These are phyloP conservation scores for Omphalea diandra DNA, from an alignment of 441 rosid species.

Conservation along the genomic window DNA sequence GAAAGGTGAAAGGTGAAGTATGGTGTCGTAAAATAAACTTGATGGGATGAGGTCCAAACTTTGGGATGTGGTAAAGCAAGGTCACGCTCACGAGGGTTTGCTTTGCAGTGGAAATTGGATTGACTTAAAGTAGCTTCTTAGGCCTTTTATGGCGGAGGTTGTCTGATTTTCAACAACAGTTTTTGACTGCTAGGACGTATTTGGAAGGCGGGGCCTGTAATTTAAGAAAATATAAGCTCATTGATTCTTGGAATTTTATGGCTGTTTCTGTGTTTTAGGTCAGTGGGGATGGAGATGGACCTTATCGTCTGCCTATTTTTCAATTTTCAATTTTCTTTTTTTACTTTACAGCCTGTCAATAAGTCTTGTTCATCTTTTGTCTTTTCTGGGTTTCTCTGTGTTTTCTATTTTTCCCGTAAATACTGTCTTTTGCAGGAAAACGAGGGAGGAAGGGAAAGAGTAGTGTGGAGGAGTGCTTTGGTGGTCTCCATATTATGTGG, in stretches of 20 bases:
- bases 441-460: too few relatives aligned
- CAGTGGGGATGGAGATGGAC: constrained; percentile 14
- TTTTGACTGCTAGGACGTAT: constrained; percentile 18
- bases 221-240: constrained; percentile 1
- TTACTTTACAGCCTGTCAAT: constrained; percentile 33
- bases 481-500: too few relatives aligned
- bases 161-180: constrained; percentile 27
- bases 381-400: too few relatives aligned
- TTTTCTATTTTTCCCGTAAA: too few relatives aligned
- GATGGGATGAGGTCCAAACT: too few relatives aligned
- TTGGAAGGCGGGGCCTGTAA: not conserved
- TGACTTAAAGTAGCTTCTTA: constrained; percentile 9
- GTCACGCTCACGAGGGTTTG: too few relatives aligned
- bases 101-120: not conserved
- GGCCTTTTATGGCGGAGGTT: constrained; percentile 10
- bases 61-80: not conserved
- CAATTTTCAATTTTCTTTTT: too few relatives aligned
- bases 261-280: constrained; percentile 18
- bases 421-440: too few relatives aligned
- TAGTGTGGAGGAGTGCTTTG: too few relatives aligned
- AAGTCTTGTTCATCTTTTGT: too few relatives aligned
- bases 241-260: constrained; percentile 25
- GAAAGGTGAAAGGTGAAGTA: too few relatives aligned
- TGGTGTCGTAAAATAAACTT: too few relatives aligned
- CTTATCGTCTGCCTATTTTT: not conserved